Evolutionary conservation across 208 protist genomes (phyloP).

Genomic region (Leishmania martiniquensis): DNA sequence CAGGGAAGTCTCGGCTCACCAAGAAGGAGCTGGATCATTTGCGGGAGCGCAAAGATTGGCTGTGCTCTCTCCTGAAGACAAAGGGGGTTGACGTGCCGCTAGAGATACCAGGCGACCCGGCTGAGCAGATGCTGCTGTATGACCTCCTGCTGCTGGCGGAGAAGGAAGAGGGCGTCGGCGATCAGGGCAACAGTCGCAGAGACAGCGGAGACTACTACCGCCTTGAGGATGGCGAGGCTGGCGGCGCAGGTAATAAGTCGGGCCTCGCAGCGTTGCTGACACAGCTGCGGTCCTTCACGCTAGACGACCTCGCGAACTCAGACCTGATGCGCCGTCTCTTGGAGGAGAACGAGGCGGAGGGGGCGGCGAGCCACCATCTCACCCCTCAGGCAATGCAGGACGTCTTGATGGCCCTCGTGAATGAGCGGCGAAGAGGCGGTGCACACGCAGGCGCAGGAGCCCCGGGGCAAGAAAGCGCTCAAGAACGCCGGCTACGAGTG

Average conservation of each 20-base stretch:
- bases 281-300: slow-evolving; percentile 47
- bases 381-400: slow-evolving; percentile 44
- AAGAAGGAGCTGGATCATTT: slow-evolving; percentile 39
- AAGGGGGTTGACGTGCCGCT: slow-evolving; percentile 51
- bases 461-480: slow-evolving; percentile 41
- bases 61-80: slow-evolving; percentile 41
- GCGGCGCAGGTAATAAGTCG: slow-evolving; percentile 28
- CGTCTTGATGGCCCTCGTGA: slow-evolving; percentile 45
- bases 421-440: slow-evolving; percentile 7
- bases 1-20: slow-evolving; percentile 19
- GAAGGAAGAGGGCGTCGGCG: slow-evolving; percentile 15
- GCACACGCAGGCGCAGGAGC: neutral
- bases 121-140: slow-evolving; percentile 49
- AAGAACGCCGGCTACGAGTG: slow-evolving; percentile 42
- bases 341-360: slow-evolving; percentile 36
- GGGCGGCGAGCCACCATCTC: slow-evolving; percentile 16
- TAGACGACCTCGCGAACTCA: slow-evolving; percentile 59
- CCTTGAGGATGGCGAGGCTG: slow-evolving; percentile 41
- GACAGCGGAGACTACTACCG: slow-evolving; percentile 35
- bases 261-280: slow-evolving; percentile 56
- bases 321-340: slow-evolving; percentile 58
- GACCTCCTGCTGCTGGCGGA: slow-evolving; percentile 51
- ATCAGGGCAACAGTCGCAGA: neutral
- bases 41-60: slow-evolving; percentile 37
- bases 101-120: slow-evolving; percentile 39